phyloP scores from a whole-genome alignment of 2,329 filamentous ascomycete genomes.

The Fusarium sp. region DNA sequence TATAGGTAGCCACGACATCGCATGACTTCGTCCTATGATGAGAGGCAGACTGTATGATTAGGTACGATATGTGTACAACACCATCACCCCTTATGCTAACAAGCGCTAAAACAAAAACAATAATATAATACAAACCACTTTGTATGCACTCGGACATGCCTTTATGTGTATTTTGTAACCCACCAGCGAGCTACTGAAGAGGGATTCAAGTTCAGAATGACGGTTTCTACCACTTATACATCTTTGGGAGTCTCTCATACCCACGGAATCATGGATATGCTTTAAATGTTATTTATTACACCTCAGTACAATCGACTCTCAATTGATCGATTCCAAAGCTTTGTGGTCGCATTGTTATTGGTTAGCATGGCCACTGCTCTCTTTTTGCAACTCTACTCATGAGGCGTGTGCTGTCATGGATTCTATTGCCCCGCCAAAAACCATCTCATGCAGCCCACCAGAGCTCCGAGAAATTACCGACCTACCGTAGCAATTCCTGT shows the following conservation, averaged over 20 bases:
- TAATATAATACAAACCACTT: not conserved
- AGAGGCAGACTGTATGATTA: conserved; percentile 26
- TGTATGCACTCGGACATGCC: not conserved
- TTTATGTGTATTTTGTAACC: not conserved
- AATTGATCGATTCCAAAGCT: not conserved
- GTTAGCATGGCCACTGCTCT: not conserved
- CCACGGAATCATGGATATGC: not conserved
- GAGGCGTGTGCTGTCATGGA: conserved; percentile 27
- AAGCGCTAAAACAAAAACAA: not conserved
- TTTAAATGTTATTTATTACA: not conserved
- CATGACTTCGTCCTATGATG: conserved; percentile 6
- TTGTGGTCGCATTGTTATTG: not conserved
- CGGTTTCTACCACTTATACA: not conserved
- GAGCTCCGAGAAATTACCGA: conserved; percentile 49
- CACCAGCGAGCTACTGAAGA: not conserved
- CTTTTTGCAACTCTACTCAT: conserved; percentile 5
- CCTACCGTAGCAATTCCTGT: conserved; percentile 45
- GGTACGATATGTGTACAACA: conserved; percentile 12
- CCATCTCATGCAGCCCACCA: conserved; percentile 40
- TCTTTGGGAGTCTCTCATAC: not conserved
- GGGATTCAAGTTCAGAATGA: not conserved
- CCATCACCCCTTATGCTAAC: not conserved
- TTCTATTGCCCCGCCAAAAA: conserved; percentile 42
- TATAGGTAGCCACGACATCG: conserved; percentile 3
- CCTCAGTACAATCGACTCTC: not conserved